Evolutionary conservation across 2,329 filamentous ascomycete species (phyloP).

Genomic region (Trichoderma atroviride): DNA sequence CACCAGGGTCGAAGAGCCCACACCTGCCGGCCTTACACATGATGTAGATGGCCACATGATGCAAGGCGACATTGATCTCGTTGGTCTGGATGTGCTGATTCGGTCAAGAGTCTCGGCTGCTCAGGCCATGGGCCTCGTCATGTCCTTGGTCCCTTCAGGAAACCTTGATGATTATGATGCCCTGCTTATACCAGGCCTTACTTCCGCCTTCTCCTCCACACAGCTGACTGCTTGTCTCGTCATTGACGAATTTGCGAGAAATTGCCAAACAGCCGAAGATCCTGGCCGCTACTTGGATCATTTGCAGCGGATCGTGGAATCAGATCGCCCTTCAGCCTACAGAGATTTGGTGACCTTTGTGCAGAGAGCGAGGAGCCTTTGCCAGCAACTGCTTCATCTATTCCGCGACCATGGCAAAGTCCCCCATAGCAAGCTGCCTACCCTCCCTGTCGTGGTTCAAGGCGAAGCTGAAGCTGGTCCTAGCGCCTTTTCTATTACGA

Average conservation of each 20-base stretch:
- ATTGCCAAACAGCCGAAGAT: conserved; percentile 48
- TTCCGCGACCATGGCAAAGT: conserved; percentile 92
- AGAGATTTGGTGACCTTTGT: conserved; percentile 88
- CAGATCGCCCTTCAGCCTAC: conserved; percentile 79
- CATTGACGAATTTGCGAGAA: conserved; percentile 83
- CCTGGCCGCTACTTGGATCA: conserved; percentile 59
- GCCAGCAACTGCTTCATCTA: conserved; percentile 83
- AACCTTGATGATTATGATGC: conserved; percentile 66
- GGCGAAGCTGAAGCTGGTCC: conserved; percentile 90
- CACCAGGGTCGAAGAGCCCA: conserved; percentile 74
- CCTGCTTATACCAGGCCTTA: conserved; percentile 66
- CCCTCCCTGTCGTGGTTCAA: conserved; percentile 87
- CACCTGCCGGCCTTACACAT: conserved; percentile 69
- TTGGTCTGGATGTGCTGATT: conserved; percentile 85
- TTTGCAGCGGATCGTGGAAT: conserved; percentile 77
- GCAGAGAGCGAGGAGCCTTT: conserved; percentile 87
- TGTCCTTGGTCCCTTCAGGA: conserved; percentile 72
- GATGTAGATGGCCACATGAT: conserved; percentile 99
- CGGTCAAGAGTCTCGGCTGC: conserved; percentile 88
- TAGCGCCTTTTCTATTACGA: conserved; percentile 83
- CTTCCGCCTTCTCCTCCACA: conserved; percentile 77
- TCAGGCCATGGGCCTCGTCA: conserved; percentile 80
- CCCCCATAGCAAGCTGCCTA: conserved; percentile 71
- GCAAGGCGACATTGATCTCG: conserved; percentile 92
- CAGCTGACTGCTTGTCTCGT: conserved; percentile 83